phyloP scores from a whole-genome alignment of 352 stramenopile species.

The Elongisporangium prolatum region DNA sequence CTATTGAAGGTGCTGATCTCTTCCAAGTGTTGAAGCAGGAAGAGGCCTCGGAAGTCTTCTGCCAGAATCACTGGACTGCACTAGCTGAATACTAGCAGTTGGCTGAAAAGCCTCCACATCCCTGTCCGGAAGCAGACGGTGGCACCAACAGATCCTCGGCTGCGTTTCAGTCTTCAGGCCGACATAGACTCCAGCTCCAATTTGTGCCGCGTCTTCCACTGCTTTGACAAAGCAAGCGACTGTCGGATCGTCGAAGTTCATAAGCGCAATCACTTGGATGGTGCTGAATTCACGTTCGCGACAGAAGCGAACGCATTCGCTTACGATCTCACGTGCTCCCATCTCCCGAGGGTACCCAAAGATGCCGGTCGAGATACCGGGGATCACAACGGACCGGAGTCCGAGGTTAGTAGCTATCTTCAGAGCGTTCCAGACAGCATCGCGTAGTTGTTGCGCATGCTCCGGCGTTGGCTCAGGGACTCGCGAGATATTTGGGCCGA shows the following conservation, averaged over 20 bases:
- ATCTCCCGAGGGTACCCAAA: constrained; percentile 44
- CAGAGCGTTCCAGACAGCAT: constrained; percentile 30
- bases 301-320: constrained; percentile 20
- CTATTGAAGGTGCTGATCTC: too few species aligned
- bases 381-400: constrained; percentile 28
- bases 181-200: too few species aligned
- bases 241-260: constrained; percentile 36
- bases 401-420: constrained; percentile 22
- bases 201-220: constrained; percentile 6
- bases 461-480: constrained; percentile 11
- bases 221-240: constrained; percentile 18
- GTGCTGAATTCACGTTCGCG: constrained; percentile 3
- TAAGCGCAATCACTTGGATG: constrained; percentile 20
- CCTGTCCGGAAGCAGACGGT: too few species aligned
- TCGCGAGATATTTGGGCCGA: constrained; percentile 23
- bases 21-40: too few species aligned
- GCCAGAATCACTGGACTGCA: too few species aligned
- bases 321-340: constrained; percentile 30
- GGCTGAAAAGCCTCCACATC: too few species aligned
- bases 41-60: too few species aligned
- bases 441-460: constrained; percentile 22
- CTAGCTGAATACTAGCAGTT: too few species aligned
- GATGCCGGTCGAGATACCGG: constrained; percentile 38
- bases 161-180: too few species aligned
- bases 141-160: too few species aligned